Conservation (phyloP, 208 protist species). For the Wallacemonas sp. region DNA sequence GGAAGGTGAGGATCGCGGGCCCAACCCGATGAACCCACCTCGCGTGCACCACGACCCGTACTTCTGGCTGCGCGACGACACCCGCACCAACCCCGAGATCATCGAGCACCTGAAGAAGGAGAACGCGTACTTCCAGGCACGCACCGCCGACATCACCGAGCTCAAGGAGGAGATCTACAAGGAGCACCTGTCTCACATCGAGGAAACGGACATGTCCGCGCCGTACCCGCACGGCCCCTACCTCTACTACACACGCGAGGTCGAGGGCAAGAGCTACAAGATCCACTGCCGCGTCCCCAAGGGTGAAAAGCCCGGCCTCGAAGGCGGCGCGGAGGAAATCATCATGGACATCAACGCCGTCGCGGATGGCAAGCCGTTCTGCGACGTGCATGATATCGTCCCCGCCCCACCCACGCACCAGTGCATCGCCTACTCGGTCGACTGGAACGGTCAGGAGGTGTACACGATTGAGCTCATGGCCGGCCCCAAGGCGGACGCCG, state of each 20-base stretch:
- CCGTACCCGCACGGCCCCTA: slow-evolving; percentile 69
- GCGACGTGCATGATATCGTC: slow-evolving; percentile 54
- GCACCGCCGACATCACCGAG: slow-evolving; percentile 56
- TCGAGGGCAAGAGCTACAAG: slow-evolving; percentile 85
- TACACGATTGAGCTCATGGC: slow-evolving; percentile 78
- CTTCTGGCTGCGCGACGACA: slow-evolving; percentile 89
- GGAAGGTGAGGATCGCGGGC: slow-evolving; percentile 80
- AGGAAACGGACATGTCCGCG: slow-evolving; percentile 82
- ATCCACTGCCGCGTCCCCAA: slow-evolving; percentile 79
- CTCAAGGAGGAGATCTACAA: slow-evolving; percentile 73
- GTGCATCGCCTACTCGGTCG: slow-evolving; percentile 80
- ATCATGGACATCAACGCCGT: slow-evolving; percentile 83
- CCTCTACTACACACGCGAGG: slow-evolving; percentile 84
- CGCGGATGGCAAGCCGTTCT: slow-evolving; percentile 83
- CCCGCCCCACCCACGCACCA: slow-evolving; percentile 63
- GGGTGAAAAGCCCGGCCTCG: slow-evolving; percentile 37
- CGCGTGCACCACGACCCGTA: slow-evolving; percentile 65
- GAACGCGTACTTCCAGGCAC: slow-evolving; percentile 73
- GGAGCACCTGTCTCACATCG: slow-evolving; percentile 86
- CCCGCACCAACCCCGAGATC: slow-evolving; percentile 66
- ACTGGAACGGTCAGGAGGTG: slow-evolving; percentile 83
- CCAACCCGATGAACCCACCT: slow-evolving; percentile 87
- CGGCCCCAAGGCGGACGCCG: slow-evolving; percentile 15
- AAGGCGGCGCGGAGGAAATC: slow-evolving; percentile 65
- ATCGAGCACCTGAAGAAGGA: slow-evolving; percentile 81